These are phyloP conservation scores for Pythium phragmiticola DNA, from an alignment of 352 stramenopile species.

Conservation along the genomic window DNA sequence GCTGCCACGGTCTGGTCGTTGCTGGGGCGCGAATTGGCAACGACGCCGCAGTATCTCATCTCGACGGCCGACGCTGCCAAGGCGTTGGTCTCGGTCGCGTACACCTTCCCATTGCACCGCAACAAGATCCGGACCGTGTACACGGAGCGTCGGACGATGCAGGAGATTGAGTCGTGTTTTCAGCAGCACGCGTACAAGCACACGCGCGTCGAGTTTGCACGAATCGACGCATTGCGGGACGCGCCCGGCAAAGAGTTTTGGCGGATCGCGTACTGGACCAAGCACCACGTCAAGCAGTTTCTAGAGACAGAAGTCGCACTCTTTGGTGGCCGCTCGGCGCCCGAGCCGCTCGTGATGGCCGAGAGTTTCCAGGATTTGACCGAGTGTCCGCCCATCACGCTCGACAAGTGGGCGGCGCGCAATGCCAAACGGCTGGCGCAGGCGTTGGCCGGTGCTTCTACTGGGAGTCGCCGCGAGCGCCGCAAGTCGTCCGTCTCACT, in stretches of 20 bases:
- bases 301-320: constrained; percentile 25
- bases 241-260: constrained; percentile 23
- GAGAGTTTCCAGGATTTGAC: constrained; percentile 64
- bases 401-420: constrained; percentile 51
- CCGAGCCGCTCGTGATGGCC: constrained; percentile 13
- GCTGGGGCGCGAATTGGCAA: constrained; percentile 22
- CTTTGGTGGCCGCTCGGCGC: constrained; percentile 18
- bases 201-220: constrained; percentile 22
- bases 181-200: constrained; percentile 25
- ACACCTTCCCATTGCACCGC: constrained; percentile 32
- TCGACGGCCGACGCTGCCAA: constrained; percentile 31
- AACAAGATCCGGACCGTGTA: constrained; percentile 27
- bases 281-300: constrained; percentile 29
- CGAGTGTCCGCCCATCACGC: constrained; percentile 43
- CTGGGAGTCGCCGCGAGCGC: background rate
- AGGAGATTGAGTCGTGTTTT: constrained; percentile 24
- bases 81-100: constrained; percentile 29
- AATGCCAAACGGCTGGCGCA: constrained; percentile 53
- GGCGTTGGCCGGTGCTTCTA: constrained; percentile 33
- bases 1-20: constrained; percentile 10
- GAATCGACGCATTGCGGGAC: constrained; percentile 27
- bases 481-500: constrained; percentile 6
- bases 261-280: constrained; percentile 30
- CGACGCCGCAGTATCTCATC: constrained; percentile 34
- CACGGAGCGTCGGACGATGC: constrained; percentile 31